A percentile compares a stretch with the other conserved stretches of the same genome.
phyloP scores from a whole-genome alignment of 805 yeast species.

The Sugiyamaella smithiae region DNA sequence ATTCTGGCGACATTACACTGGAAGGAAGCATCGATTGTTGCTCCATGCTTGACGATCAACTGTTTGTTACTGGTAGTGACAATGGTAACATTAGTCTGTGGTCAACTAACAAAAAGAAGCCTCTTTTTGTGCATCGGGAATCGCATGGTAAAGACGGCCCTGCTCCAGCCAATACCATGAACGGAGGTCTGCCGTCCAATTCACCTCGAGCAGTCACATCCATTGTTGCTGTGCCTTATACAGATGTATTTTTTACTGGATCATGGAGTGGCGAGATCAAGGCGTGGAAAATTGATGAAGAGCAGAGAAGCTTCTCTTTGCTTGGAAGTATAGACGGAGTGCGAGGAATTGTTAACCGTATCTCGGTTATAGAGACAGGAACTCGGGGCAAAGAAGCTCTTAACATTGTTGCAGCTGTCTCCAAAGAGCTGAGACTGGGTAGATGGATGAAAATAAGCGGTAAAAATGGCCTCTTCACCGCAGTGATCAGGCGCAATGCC shows the following conservation, averaged over 20 bases:
- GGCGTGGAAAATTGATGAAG: constrained; percentile 73
- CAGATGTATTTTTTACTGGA: constrained; percentile 82
- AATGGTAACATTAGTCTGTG: constrained; percentile 89
- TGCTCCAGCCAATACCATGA: constrained; percentile 44
- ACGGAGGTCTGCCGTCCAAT: constrained; percentile 33
- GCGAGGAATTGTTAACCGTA: constrained; percentile 53
- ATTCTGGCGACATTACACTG: not conserved
- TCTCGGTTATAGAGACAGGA: constrained; percentile 25
- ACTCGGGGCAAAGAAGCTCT: constrained; percentile 44
- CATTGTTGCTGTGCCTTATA: constrained; percentile 75
- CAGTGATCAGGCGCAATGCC: too few species aligned
- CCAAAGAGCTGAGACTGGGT: constrained; percentile 86
- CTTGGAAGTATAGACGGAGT: constrained; percentile 58
- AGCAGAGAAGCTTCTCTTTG: constrained; percentile 56
- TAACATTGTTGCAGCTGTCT: constrained; percentile 56
- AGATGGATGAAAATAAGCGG: constrained; percentile 71
- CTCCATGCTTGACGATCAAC: constrained; percentile 86
- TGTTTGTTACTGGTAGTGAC: constrained; percentile 92
- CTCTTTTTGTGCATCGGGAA: constrained; percentile 61
- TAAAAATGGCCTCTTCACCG: constrained; percentile 64
- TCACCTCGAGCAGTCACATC: constrained; percentile 91
- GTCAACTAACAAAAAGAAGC: constrained; percentile 89
- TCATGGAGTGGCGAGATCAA: constrained; percentile 79
- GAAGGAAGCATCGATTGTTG: constrained; percentile 93
- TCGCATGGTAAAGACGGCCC: constrained; percentile 72